Base-by-base conservation (phyloP, 148 eudicot species). In the Linanthus parryae region DNA sequence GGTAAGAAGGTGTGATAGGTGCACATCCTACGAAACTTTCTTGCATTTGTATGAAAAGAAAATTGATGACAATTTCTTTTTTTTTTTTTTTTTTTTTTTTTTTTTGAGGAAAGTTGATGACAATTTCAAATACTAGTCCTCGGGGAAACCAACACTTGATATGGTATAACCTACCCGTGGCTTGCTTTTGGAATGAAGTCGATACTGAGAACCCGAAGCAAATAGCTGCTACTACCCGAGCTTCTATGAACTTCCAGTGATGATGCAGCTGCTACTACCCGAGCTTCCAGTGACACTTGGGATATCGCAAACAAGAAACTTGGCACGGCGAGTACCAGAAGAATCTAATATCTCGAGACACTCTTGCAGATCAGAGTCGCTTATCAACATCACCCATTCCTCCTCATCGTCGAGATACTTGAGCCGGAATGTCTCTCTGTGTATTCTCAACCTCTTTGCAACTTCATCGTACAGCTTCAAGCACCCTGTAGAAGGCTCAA, bases 341-440 rank as follows among this genome's bases (percentile, higher is more conserved):
- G 50, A 74, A 31, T 81, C 85, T 83, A 84, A 53, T 14, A 78
- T 66, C 42, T 88, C 96, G 11, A 88, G 65, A 48, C 96, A 84
- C 63, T 88, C 96, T 2, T 70, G 75, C 66, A 81, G 63, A 57
- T 88, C 96, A 0, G 81, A 71, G 48, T 88, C 94, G 44, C 67
- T 78, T 28, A 76, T 76, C 66, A 88, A 50, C 82, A 81, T 54
- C 44, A 88, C 94, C 94, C 94, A 88, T 73, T 88, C 96, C 25
- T 81, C 83, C 38, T 88, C 96, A 23, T 88, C 96, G 22, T 88
- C 96, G 21, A 81, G 66, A 71, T 88, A 88, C 57, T 81, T 81
- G 51, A 88, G 89, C 35, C 84, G 96, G 67, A 88, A 88, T n/a
- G 69, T 45, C 25, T 72, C 83, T 1, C 41, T 44, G 37, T 68